phyloP scores from a whole-genome alignment of 306 rosid genomes.

The Lathyrus oleraceus region DNA sequence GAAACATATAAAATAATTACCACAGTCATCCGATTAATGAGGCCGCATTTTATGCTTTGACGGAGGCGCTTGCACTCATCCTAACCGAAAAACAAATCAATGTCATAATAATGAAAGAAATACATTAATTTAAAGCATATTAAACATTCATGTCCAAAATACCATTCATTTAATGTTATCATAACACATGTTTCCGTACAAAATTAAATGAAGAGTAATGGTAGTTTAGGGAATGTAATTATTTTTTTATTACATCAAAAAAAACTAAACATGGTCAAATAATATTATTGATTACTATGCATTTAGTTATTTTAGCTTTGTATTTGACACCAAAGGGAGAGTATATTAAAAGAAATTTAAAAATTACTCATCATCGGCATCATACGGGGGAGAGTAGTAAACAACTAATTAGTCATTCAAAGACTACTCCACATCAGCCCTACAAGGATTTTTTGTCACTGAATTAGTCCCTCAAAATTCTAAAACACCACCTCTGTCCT shows the following conservation, averaged over 20 bases:
- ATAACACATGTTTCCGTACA: not conserved
- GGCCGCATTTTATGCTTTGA: slow-evolving; percentile 97
- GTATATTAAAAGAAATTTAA: not conserved
- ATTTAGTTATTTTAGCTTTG: not conserved
- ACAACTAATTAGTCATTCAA: slow-evolving; percentile 17
- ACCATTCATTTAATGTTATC: not conserved
- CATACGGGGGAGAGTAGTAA: slow-evolving; percentile 26
- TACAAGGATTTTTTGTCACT: not conserved
- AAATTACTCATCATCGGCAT: slow-evolving; percentile 9
- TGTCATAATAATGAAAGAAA: slow-evolving; percentile 21
- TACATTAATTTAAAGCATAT: not conserved
- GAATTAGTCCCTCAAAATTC: slow-evolving; percentile 10
- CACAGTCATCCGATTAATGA: slow-evolving; percentile 84
- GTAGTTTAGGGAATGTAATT: not conserved
- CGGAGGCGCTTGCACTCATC: slow-evolving; percentile 99
- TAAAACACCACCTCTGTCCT: slow-evolving; percentile 6
- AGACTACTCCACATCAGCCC: slow-evolving; percentile 3
- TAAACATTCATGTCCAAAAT: not conserved
- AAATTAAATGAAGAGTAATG: not conserved
- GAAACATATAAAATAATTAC: slow-evolving; percentile 49
- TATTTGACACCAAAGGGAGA: not conserved
- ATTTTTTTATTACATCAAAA: not conserved
- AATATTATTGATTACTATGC: not conserved
- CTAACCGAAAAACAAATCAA: slow-evolving; percentile 45
- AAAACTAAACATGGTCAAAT: not conserved